phyloP scores from a whole-genome alignment of 352 stramenopile species.

The Phytophthora tubulina region DNA sequence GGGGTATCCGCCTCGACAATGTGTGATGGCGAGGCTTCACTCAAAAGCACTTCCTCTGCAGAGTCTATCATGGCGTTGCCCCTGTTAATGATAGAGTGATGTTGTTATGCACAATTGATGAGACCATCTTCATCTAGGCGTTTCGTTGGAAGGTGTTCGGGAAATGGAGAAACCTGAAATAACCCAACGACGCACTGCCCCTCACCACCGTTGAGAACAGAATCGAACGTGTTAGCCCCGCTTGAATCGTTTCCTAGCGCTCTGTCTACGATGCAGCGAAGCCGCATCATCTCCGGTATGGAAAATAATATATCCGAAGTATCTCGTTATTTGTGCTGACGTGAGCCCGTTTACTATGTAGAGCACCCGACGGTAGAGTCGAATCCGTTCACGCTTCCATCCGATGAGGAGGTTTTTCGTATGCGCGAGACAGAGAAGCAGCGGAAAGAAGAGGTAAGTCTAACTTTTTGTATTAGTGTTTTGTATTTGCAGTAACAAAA shows the following conservation, averaged over 20 bases:
- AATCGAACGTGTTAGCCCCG: not conserved
- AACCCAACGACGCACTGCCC: constrained; percentile 1
- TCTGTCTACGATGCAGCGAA: constrained; percentile 34
- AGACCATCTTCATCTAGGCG: constrained; percentile 2
- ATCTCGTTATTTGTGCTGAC: not conserved
- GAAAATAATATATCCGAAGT: not conserved
- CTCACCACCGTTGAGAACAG: not conserved
- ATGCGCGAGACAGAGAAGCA: constrained; percentile 93
- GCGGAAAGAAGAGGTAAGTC: constrained; percentile 74
- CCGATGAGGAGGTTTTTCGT: constrained; percentile 95
- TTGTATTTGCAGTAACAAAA: not conserved
- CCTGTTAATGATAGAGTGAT: too few species aligned
- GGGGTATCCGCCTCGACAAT: constrained; percentile 9
- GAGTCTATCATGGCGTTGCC: constrained; percentile 47
- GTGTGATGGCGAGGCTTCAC: constrained; percentile 11
- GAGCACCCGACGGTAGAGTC: constrained; percentile 56
- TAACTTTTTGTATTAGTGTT: not conserved
- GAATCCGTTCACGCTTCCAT: constrained; percentile 94
- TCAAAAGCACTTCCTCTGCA: constrained; percentile 38
- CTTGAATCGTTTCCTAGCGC: too few species aligned
- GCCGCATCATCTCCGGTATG: constrained; percentile 38
- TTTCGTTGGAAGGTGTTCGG: constrained; percentile 6
- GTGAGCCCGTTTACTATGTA: constrained; percentile 13
- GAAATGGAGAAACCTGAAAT: constrained; percentile 16
- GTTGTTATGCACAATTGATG: not conserved